Conservation (phyloP, 805 yeast species). For the Saturnispora halmiae region DNA sequence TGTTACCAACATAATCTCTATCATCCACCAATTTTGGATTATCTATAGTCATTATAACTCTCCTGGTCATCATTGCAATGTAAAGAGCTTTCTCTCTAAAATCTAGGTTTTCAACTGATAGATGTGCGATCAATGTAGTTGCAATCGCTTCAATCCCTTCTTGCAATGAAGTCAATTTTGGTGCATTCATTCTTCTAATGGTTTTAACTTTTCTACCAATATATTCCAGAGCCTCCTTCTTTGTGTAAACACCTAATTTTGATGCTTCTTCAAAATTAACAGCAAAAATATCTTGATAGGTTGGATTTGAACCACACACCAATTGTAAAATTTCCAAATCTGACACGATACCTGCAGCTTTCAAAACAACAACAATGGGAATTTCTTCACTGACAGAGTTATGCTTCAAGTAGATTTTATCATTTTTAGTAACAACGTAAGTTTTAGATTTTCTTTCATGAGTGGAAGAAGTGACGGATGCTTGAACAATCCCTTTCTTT, state of each 20-base stretch:
- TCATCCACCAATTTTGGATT: conserved; percentile 96
- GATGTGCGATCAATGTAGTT: conserved; percentile 91
- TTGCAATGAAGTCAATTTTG: conserved; percentile 70
- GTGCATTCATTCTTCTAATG: conserved; percentile 75
- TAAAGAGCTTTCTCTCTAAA: conserved; percentile 92
- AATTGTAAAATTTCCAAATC: conserved; percentile 90
- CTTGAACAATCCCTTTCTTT: conserved; percentile 88
- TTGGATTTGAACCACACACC: conserved; percentile 84
- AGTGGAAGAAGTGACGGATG: conserved; percentile 95
- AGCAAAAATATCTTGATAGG: conserved; percentile 86
- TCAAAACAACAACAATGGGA: conserved; percentile 85
- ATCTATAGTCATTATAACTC: conserved; percentile 92
- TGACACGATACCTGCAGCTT: conserved; percentile 90
- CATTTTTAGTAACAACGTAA: conserved; percentile 87
- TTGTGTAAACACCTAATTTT: conserved; percentile 75
- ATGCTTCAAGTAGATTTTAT: conserved; percentile 82
- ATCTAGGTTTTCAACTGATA: conserved; percentile 72
- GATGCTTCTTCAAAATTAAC: conserved; percentile 93
- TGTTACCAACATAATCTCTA: conserved; percentile 97
- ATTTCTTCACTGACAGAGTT: conserved; percentile 92
- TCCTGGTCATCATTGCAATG: conserved; percentile 91
- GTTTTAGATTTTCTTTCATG: conserved; percentile 98
- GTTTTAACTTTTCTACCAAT: conserved; percentile 90
- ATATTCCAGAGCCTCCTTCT: conserved; percentile 86
- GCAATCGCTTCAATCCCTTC: conserved; percentile 97